phyloP scores from a whole-genome alignment of 441 rosid genomes.

The Eruca vesicaria region DNA sequence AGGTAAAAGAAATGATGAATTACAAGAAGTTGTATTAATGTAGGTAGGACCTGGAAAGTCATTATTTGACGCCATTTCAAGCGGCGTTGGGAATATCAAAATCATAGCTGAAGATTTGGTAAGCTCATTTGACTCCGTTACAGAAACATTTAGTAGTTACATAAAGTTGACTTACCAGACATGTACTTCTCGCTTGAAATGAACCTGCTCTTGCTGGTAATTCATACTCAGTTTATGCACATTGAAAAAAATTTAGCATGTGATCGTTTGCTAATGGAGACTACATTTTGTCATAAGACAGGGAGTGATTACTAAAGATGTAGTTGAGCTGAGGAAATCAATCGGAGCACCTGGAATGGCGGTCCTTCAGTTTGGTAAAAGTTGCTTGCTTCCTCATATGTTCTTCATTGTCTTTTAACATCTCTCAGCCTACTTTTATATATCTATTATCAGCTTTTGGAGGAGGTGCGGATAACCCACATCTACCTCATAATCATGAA shows the following conservation, averaged over 20 bases:
- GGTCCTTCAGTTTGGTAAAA: constrained; percentile 94
- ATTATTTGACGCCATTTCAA: constrained; percentile 73
- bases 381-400: constrained; percentile 6
- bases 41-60: constrained; percentile 97
- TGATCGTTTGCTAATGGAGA: constrained; percentile 11
- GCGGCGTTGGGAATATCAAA: constrained; percentile 67
- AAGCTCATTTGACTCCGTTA: constrained; percentile 32
- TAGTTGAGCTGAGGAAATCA: constrained; percentile 75
- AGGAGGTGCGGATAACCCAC: constrained; percentile 80
- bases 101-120: constrained; percentile 98
- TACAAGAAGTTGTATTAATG: constrained; percentile 39
- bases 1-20: constrained; percentile 24
- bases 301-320: constrained; percentile 98
- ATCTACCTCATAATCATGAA: constrained; percentile 94
- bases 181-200: background rate
- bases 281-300: constrained; percentile 28
- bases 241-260: constrained; percentile 1
- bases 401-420: constrained; percentile 19
- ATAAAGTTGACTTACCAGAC: background rate
- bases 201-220: background rate
- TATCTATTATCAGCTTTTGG: constrained; percentile 67
- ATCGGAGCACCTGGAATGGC: constrained; percentile 98
- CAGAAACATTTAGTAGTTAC: background rate
- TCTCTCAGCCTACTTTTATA: background rate
- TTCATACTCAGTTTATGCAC: background rate